Evolutionary conservation across 495 filamentous ascomycete genomes (phyloP).

Genomic region (Platismatia glauca): DNA sequence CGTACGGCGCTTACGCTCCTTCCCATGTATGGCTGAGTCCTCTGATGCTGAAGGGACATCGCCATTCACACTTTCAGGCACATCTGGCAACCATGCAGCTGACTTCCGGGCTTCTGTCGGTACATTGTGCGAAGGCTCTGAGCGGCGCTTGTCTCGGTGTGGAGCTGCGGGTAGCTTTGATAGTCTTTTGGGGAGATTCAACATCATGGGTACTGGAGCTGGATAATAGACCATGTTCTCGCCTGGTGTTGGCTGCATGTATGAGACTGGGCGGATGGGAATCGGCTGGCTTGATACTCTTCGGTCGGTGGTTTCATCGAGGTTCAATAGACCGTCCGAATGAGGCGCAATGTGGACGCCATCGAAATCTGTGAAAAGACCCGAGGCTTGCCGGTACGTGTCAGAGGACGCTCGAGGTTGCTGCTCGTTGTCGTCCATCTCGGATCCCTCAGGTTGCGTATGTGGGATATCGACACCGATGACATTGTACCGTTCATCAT

Average conservation of each 20-base stretch:
- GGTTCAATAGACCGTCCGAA: slow-evolving; percentile 23
- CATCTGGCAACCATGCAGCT: slow-evolving; percentile 29
- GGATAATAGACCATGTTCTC: slow-evolving; percentile 91
- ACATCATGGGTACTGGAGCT: slow-evolving; percentile 83
- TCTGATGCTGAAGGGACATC: slow-evolving; percentile 10
- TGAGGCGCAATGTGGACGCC: slow-evolving; percentile 70
- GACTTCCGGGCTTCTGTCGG: slow-evolving; percentile 41
- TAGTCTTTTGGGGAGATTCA: slow-evolving; percentile 83
- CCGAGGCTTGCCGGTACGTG: slow-evolving; percentile 58
- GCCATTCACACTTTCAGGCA: slow-evolving; percentile 21
- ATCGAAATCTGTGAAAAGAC: slow-evolving; percentile 85
- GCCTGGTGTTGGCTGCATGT: slow-evolving; percentile 53
- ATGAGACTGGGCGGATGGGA: slow-evolving; percentile 27
- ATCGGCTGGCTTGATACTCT: slow-evolving; percentile 18
- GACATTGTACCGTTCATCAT: slow-evolving; percentile 17
- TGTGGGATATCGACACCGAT: slow-evolving; percentile 13
- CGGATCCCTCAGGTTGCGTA: slow-evolving; percentile 11
- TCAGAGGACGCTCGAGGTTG: slow-evolving; percentile 32
- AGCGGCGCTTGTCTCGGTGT: slow-evolving; percentile 59
- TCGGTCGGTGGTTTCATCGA: slow-evolving; percentile 29
- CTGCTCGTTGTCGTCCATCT: slow-evolving; percentile 15
- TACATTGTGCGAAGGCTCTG: slow-evolving; percentile 48
- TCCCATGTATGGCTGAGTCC: slow-evolving; percentile 8
- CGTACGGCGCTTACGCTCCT: slow-evolving; percentile 29
- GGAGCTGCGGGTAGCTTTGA: slow-evolving; percentile 59